Percentiles rank a stretch among this genome's conserved stretches.
Evolutionary conservation across 2,329 filamentous ascomycete species (phyloP).

Genomic region (Zarea fungicola): DNA sequence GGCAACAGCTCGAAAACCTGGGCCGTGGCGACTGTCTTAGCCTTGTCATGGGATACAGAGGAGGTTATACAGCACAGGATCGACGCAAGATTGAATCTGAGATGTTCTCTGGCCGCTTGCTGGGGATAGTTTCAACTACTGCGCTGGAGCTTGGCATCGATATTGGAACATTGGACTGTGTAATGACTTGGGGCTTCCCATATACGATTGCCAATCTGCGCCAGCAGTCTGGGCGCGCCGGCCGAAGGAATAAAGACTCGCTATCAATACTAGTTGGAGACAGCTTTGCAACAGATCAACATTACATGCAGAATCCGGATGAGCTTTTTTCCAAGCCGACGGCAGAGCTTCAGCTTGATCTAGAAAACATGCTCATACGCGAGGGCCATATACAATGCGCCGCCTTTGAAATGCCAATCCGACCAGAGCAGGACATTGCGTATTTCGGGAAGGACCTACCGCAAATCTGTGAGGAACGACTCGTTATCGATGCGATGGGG

Average conservation of each 20-base stretch:
- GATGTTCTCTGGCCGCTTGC: constrained; percentile 93
- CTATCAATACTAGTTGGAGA: constrained; percentile 87
- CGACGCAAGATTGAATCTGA: constrained; percentile 82
- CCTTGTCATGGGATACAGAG: constrained; percentile 90
- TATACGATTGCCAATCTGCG: constrained; percentile 92
- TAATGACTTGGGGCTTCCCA: constrained; percentile 89
- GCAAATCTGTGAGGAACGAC: constrained; percentile 66
- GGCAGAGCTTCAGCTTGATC: constrained; percentile 80
- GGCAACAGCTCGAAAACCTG: constrained; percentile 66
- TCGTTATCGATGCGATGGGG: constrained; percentile 68
- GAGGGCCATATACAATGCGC: constrained; percentile 96
- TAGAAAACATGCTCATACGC: constrained; percentile 84
- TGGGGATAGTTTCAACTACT: constrained; percentile 90
- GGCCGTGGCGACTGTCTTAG: constrained; percentile 70
- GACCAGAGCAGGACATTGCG: constrained; percentile 63
- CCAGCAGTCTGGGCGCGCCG: constrained; percentile 90
- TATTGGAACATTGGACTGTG: constrained; percentile 89
- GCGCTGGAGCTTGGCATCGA: constrained; percentile 92
- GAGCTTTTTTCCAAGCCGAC: constrained; percentile 92
- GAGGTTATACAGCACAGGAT: constrained; percentile 90
- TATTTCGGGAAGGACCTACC: constrained; percentile 77
- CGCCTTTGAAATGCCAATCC: constrained; percentile 89
- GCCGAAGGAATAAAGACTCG: constrained; percentile 87
- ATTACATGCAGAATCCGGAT: constrained; percentile 95
- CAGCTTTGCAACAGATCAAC: constrained; percentile 83